These are phyloP conservation scores for Diplocarpon rosae DNA, from an alignment of 2,329 filamentous ascomycete species.

Conservation along the genomic window DNA sequence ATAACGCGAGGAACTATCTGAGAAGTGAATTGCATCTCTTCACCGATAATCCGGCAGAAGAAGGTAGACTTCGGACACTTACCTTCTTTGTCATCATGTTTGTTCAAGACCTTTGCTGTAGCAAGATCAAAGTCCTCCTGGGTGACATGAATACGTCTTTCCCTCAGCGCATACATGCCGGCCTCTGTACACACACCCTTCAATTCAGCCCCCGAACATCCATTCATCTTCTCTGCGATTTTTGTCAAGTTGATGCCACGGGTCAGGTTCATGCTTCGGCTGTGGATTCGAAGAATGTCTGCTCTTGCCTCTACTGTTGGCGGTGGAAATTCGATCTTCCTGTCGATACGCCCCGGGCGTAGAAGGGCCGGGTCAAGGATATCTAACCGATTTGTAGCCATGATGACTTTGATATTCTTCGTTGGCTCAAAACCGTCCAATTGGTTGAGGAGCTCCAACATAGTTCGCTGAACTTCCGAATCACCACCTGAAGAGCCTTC, in stretches of 20 bases:
- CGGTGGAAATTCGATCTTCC: slow-evolving; percentile 98
- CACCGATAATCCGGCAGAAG: too few relatives aligned
- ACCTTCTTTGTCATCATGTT: slow-evolving; percentile 71
- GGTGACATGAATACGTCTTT: slow-evolving; percentile 93
- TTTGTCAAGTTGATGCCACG: slow-evolving; percentile 95
- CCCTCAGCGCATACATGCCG: slow-evolving; percentile 93
- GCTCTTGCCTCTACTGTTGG: slow-evolving; percentile 93
- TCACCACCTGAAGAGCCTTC: slow-evolving; percentile 93
- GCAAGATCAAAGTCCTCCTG: slow-evolving; percentile 98
- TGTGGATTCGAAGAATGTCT: slow-evolving; percentile 96
- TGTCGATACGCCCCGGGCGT: slow-evolving; percentile 92
- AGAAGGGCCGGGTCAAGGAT: slow-evolving; percentile 92
- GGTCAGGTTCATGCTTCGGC: slow-evolving; percentile 95
- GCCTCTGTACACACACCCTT: slow-evolving; percentile 99
- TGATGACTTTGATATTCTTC: slow-evolving; percentile 99
- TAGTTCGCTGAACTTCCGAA: slow-evolving; percentile 95
- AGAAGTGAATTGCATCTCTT: too few relatives aligned
- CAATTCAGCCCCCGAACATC: slow-evolving; percentile 91
- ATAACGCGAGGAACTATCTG: too few relatives aligned
- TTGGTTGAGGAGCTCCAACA: slow-evolving; percentile 97
- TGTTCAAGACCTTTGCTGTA: slow-evolving; percentile 98
- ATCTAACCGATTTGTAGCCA: slow-evolving; percentile 97
- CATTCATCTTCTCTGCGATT: slow-evolving; percentile 99
- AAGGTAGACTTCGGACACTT: too few relatives aligned
- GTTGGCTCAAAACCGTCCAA: slow-evolving; percentile 97